Evolutionary conservation across 352 stramenopile genomes (phyloP).

Genomic region (Phytophthora boehmeriae): DNA sequence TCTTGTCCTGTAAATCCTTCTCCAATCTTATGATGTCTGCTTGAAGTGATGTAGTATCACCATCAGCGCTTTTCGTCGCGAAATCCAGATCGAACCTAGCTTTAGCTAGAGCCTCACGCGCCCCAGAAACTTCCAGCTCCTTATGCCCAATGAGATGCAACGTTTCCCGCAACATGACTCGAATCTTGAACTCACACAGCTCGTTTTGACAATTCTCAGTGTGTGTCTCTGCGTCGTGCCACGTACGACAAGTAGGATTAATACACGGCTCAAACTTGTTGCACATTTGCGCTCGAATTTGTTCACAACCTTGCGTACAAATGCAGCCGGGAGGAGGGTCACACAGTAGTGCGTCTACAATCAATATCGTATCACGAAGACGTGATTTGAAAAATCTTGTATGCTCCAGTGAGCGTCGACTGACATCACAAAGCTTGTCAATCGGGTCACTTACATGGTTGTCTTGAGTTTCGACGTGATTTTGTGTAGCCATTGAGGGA

Average conservation of each 20-base stretch:
- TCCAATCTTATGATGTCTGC: conserved; percentile 53
- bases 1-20: conserved; percentile 45
- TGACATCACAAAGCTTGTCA: conserved; percentile 47
- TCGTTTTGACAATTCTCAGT: conserved; percentile 51
- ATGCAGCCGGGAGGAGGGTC: conserved; percentile 42
- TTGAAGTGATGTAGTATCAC: conserved; percentile 28
- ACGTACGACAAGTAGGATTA: conserved; percentile 57
- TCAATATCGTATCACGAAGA: conserved; percentile 57
- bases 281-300: conserved; percentile 59
- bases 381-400: conserved; percentile 57
- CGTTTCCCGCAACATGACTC: conserved; percentile 61
- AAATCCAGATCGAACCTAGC: conserved; percentile 31
- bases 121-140: conserved; percentile 21
- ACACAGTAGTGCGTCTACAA: conserved; percentile 62
- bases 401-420: conserved; percentile 43
- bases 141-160: conserved; percentile 73
- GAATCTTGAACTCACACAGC: conserved; percentile 61
- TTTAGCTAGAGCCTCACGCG: conserved; percentile 15
- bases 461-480: conserved; percentile 19
- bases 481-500: background rate
- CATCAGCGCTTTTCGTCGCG: conserved; percentile 20
- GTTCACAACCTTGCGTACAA: conserved; percentile 45
- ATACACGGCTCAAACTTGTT: conserved; percentile 50
- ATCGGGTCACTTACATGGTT: conserved; percentile 53
- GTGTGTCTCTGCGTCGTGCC: conserved; percentile 66